Conservation (phyloP, 495 filamentous ascomycete species). For the Beverwykella pulmonaria region DNA sequence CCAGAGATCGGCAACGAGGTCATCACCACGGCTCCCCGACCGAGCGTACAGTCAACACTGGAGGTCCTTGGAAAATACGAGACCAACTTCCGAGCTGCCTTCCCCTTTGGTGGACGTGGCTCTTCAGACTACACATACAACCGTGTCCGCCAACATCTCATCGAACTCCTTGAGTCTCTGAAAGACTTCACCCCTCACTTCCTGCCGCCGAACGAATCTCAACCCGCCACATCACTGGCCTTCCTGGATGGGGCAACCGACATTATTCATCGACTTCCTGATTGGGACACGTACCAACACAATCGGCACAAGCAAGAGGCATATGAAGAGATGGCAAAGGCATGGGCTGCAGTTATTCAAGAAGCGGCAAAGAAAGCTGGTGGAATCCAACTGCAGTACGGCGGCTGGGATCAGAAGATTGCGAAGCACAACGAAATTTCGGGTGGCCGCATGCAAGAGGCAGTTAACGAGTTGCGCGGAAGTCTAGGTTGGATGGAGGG, state of each 20-base stretch:
- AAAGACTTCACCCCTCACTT: conserved; percentile 94
- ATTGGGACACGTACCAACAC: conserved; percentile 82
- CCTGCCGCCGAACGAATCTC: conserved; percentile 85
- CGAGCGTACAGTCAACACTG: conserved; percentile 76
- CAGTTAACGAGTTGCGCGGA: conserved; percentile 72
- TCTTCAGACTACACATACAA: conserved; percentile 94
- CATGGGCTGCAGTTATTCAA: conserved; percentile 88
- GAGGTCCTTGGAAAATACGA: conserved; percentile 82
- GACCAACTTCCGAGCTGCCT: conserved; percentile 70
- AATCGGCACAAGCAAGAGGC: conserved; percentile 90
- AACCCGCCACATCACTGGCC: conserved; percentile 73
- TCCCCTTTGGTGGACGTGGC: conserved; percentile 80
- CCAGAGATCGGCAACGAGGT: conserved; percentile 81
- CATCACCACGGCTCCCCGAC: conserved; percentile 79
- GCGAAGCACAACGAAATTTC: conserved; percentile 86
- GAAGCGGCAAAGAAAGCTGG: conserved; percentile 90
- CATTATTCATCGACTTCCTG: conserved; percentile 82
- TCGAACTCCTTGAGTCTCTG: conserved; percentile 82
- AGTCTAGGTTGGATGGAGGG: conserved; percentile 78
- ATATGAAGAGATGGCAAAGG: conserved; percentile 92
- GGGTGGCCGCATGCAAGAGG: conserved; percentile 78
- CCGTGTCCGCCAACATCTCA: conserved; percentile 79
- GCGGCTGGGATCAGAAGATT: conserved; percentile 89
- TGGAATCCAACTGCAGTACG: conserved; percentile 87
- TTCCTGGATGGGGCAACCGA: conserved; percentile 89